phyloP scores from a whole-genome alignment of 495 filamentous ascomycete species.

The Aspergillus bridgeri region DNA sequence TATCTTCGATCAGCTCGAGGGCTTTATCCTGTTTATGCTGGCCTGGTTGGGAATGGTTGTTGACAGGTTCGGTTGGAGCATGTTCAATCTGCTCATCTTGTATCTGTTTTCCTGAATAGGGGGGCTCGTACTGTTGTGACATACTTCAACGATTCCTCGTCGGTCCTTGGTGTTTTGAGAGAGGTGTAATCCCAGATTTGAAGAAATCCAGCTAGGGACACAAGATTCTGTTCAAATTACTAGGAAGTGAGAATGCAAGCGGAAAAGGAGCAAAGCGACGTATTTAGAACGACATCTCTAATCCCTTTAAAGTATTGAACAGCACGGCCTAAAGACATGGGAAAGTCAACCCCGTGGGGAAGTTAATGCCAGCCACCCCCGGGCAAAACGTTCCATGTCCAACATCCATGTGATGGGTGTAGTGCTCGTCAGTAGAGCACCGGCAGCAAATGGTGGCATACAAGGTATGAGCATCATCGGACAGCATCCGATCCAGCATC shows the following conservation, averaged over 20 bases:
- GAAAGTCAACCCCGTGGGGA: conserved; percentile 33
- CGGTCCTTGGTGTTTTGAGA: not conserved
- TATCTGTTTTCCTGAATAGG: conserved; percentile 23
- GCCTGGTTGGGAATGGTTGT: not conserved
- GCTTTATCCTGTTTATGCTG: conserved; percentile 39
- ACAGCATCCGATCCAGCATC: conserved; percentile 19
- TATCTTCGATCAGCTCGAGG: conserved; percentile 41
- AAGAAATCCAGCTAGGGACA: not conserved
- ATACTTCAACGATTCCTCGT: conserved; percentile 14
- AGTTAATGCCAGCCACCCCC: conserved; percentile 16
- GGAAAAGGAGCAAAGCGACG: not conserved
- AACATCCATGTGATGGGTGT: conserved; percentile 9
- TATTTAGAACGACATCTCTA: not conserved
- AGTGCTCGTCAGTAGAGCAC: not conserved
- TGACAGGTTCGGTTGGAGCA: conserved; percentile 17
- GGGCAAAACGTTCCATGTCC: conserved; percentile 17
- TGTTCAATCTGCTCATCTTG: conserved; percentile 41
- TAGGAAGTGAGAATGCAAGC: not conserved
- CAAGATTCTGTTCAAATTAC: not conserved
- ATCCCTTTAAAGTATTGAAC: not conserved
- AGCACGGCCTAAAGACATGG: not conserved
- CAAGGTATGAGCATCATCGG: conserved; percentile 8
- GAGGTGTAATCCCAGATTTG: not conserved
- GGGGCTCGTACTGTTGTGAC: conserved; percentile 19
- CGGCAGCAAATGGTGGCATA: conserved; percentile 5